A percentile compares a stretch with the other conserved stretches of the same genome.
phyloP scores from a whole-genome alignment of 495 filamentous ascomycete genomes.

The Eremomyces bilateralis region DNA sequence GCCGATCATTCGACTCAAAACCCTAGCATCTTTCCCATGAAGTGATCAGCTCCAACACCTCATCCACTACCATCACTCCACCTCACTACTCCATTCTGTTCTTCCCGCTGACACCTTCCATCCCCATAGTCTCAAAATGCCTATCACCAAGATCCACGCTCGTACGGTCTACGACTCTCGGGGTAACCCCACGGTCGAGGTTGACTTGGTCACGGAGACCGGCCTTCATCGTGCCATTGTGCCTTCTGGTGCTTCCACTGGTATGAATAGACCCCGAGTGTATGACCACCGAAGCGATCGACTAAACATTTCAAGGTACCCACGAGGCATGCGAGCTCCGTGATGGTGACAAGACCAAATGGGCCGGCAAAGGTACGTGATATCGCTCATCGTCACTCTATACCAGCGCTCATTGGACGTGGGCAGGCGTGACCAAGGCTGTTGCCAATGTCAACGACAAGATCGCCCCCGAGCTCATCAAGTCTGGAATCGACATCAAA shows the following conservation, averaged over 20 bases:
- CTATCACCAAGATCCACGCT: slow-evolving; percentile 96
- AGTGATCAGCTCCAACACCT: too few species aligned
- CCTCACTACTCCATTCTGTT: not conserved
- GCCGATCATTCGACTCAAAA: too few species aligned
- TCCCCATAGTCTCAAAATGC: slow-evolving; percentile 45
- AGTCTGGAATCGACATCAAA: slow-evolving; percentile 87
- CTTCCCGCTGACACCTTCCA: not conserved
- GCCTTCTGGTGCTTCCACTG: slow-evolving; percentile 92
- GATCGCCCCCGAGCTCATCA: slow-evolving; percentile 83
- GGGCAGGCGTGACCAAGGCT: slow-evolving; percentile 64
- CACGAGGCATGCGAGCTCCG: slow-evolving; percentile 98
- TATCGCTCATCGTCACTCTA: not conserved
- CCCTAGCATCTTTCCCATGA: too few species aligned
- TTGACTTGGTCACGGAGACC: slow-evolving; percentile 89
- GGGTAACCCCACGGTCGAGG: slow-evolving; percentile 89
- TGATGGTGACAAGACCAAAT: slow-evolving; percentile 93
- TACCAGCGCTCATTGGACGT: too few species aligned
- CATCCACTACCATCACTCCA: too few species aligned
- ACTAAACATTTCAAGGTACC: slow-evolving; percentile 42
- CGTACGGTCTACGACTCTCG: slow-evolving; percentile 99
- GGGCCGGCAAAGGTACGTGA: slow-evolving; percentile 65
- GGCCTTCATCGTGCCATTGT: slow-evolving; percentile 98
- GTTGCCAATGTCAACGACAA: slow-evolving; percentile 87
- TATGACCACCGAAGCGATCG: too few species aligned
- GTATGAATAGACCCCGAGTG: slow-evolving; percentile 24